Conservation (phyloP, 2,329 filamentous ascomycete genomes). For the Coniella lustricola region DNA sequence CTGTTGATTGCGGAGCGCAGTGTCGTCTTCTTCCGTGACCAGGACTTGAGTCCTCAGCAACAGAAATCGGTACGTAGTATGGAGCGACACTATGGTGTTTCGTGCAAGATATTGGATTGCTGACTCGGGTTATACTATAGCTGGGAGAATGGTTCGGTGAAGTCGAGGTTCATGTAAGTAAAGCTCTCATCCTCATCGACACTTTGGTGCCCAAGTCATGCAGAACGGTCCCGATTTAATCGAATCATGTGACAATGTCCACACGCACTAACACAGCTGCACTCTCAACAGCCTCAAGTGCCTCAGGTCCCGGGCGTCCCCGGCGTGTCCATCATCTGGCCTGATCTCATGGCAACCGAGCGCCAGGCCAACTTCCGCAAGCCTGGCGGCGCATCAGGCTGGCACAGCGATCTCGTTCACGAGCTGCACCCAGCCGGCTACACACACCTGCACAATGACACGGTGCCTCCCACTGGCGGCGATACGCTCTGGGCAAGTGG, state of each 20-base stretch:
- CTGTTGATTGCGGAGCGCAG: slow-evolving; percentile 56
- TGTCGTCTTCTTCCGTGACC: slow-evolving; percentile 61
- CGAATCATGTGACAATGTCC: too few species aligned
- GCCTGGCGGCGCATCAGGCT: slow-evolving; percentile 59
- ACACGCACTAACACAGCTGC: too few species aligned
- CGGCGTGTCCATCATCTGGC: slow-evolving; percentile 64
- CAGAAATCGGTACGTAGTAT: slow-evolving; percentile 37
- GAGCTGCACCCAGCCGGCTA: slow-evolving; percentile 64
- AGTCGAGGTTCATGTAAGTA: slow-evolving; percentile 60
- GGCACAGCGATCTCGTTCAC: slow-evolving; percentile 67
- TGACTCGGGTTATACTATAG: too few species aligned
- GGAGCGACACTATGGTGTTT: background rate
- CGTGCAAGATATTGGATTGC: too few species aligned
- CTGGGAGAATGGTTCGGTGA: slow-evolving; percentile 58
- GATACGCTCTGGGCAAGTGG: slow-evolving; percentile 69
- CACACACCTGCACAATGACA: slow-evolving; percentile 64
- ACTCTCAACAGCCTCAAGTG: slow-evolving; percentile 52
- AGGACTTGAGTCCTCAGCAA: slow-evolving; percentile 54
- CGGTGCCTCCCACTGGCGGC: slow-evolving; percentile 56
- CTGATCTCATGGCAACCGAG: slow-evolving; percentile 58
- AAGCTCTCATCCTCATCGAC: too few species aligned
- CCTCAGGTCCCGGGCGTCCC: slow-evolving; percentile 61
- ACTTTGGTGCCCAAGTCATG: too few species aligned
- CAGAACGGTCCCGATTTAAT: too few species aligned
- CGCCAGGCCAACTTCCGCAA: slow-evolving; percentile 53